Conservation (phyloP, 345 rosid genomes). For the Populus davidiana region DNA sequence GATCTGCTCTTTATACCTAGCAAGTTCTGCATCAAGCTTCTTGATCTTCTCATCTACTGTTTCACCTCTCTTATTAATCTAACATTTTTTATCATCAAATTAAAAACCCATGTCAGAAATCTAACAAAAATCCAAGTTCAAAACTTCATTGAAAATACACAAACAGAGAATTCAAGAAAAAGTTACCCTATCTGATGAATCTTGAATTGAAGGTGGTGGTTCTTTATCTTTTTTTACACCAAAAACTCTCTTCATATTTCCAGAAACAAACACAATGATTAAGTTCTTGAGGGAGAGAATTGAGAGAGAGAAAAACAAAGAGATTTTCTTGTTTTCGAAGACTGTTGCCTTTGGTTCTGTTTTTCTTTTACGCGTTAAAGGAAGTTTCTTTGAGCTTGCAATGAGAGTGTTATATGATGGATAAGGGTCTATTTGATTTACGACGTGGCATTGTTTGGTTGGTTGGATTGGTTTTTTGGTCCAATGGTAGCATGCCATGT, state of each 20-base stretch:
- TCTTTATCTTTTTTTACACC: conserved; percentile 90
- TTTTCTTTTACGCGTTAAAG: neutral
- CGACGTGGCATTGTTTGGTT: neutral
- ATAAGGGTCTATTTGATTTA: neutral
- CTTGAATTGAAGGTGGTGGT: conserved; percentile 80
- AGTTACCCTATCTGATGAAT: conserved; percentile 79
- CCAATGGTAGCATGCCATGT: neutral
- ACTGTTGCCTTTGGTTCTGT: neutral
- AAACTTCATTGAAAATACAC: neutral
- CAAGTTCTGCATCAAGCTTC: conserved; percentile 73
- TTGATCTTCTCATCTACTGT: conserved; percentile 82
- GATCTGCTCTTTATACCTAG: conserved; percentile 74
- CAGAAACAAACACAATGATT: neutral
- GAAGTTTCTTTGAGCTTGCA: neutral
- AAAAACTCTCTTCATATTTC: conserved; percentile 79
- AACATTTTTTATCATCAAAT: neutral
- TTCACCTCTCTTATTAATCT: conserved; percentile 89
- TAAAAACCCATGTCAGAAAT: neutral
- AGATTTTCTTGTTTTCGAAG: neutral
- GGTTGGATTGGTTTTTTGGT: neutral
- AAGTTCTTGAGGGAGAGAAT: neutral
- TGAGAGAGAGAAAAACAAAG: neutral
- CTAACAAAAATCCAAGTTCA: neutral
- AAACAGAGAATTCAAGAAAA: neutral
- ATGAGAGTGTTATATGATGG: neutral